A percentile compares a stretch with the other conserved stretches of the same genome.
These are phyloP conservation scores for Aristolochia fimbriata DNA, from an alignment of 164 flowering plant species.

Conservation along the genomic window DNA sequence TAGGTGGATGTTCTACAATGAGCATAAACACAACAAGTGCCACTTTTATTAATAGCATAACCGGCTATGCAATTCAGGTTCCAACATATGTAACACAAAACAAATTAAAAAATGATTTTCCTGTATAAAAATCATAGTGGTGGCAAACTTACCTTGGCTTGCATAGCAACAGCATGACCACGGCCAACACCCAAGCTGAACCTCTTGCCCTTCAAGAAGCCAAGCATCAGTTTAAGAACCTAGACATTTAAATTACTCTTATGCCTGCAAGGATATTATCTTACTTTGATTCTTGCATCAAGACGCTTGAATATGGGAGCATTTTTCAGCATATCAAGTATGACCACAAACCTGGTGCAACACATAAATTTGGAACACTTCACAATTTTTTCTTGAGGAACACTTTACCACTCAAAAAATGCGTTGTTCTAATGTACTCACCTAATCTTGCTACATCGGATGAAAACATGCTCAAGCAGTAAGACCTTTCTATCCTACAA, in stretches of 20 bases:
- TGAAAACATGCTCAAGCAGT: slow-evolving; percentile 94
- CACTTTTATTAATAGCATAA: too few species aligned
- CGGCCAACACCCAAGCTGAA: too few species aligned
- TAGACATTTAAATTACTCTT: background rate
- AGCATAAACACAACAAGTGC: too few species aligned
- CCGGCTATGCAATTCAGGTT: too few species aligned
- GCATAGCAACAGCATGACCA: too few species aligned
- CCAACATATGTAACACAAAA: too few species aligned
- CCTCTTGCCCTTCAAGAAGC: slow-evolving; percentile 63
- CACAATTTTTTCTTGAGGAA: background rate
- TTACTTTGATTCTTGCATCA: slow-evolving; percentile 88
- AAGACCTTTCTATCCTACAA: slow-evolving; percentile 83
- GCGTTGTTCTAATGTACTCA: slow-evolving; percentile 15
- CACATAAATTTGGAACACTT: background rate
- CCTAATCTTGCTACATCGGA: slow-evolving; percentile 98
- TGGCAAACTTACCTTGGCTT: too few species aligned
- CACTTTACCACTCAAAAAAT: too few species aligned
- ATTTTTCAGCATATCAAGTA: slow-evolving; percentile 91
- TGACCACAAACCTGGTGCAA: slow-evolving; percentile 5
- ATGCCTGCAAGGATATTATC: background rate
- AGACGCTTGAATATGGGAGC: slow-evolving; percentile 99
- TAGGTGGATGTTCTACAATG: too few species aligned
- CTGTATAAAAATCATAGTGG: too few species aligned
- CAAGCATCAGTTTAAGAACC: background rate
- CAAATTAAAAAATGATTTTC: too few species aligned